A percentile compares a stretch with the other conserved stretches of the same genome.
phyloP scores from a whole-genome alignment of 345 rosid species.

The Eucalyptus polybractea region DNA sequence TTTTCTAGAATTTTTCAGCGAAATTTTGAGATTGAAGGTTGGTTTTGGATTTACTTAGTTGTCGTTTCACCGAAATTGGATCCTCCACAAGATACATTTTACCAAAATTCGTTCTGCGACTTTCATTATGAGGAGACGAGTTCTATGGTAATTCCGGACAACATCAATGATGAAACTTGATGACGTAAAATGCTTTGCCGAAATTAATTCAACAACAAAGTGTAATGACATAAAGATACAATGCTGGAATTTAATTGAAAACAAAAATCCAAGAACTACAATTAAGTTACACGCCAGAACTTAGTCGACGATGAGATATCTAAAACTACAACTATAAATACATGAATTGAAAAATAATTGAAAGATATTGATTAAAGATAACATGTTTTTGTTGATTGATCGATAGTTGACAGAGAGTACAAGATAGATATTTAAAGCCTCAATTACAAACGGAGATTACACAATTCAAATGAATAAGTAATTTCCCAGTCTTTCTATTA shows the following conservation, averaged over 20 bases:
- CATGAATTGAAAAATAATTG: neutral
- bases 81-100: neutral
- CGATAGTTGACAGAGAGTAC: neutral
- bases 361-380: too few species aligned
- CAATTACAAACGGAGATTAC: neutral
- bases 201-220: too few species aligned
- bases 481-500: neutral
- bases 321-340: neutral
- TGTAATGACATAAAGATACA: too few species aligned
- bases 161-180: neutral
- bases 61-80: neutral
- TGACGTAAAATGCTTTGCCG: neutral
- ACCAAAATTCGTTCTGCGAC: neutral
- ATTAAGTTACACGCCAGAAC: too few species aligned
- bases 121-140: neutral
- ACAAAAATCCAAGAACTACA: too few species aligned
- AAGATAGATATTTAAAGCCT: too few species aligned
- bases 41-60: too few species aligned
- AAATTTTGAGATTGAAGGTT: too few species aligned
- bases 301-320: neutral
- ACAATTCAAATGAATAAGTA: too few species aligned
- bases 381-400: neutral
- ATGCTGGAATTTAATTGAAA: too few species aligned
- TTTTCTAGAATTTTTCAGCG: too few species aligned
- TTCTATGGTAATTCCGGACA: neutral